These are phyloP conservation scores for Apophysomyces ossiformis DNA, from an alignment of 371 early-diverging fungal species.

Conservation along the genomic window DNA sequence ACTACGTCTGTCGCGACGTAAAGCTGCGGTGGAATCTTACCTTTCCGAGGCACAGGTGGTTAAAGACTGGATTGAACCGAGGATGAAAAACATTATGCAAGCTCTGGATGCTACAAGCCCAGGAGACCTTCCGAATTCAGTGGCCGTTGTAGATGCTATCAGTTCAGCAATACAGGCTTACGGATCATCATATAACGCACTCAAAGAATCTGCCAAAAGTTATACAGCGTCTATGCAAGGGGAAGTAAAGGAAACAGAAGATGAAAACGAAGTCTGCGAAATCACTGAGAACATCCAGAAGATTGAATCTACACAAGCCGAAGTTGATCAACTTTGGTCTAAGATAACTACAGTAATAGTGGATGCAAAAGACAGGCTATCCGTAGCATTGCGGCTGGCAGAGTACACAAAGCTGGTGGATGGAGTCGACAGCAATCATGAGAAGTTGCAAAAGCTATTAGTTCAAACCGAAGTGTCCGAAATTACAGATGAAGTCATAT, in stretches of 20 bases:
- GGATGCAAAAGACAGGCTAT: conserved; percentile 7
- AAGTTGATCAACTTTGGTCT: conserved; percentile 19
- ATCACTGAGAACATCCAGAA: not conserved
- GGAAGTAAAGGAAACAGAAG: conserved; percentile 9
- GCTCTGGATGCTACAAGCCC: not conserved
- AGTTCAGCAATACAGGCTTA: conserved; percentile 19
- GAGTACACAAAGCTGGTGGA: conserved; percentile 16
- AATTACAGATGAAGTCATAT: conserved; percentile 21
- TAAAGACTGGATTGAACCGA: conserved; percentile 34
- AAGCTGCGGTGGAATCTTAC: conserved; percentile 41
- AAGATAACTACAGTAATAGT: conserved; percentile 2
- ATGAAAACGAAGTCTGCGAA: not conserved
- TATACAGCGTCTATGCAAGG: conserved; percentile 9
- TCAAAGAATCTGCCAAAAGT: conserved; percentile 12
- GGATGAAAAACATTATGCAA: conserved; percentile 1
- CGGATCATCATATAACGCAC: conserved; percentile 17
- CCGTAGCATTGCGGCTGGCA: conserved; percentile 13
- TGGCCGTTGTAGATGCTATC: conserved; percentile 14
- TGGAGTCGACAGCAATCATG: conserved; percentile 11
- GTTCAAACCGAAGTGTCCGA: not conserved
- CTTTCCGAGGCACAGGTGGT: conserved; percentile 34
- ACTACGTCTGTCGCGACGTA: conserved; percentile 36
- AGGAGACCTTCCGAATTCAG: conserved; percentile 2
- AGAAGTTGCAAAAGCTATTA: conserved; percentile 5
- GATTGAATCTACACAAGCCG: conserved; percentile 10